Evolutionary conservation across 371 early-diverging fungal genomes (phyloP).

Genomic region (Circinella minor): DNA sequence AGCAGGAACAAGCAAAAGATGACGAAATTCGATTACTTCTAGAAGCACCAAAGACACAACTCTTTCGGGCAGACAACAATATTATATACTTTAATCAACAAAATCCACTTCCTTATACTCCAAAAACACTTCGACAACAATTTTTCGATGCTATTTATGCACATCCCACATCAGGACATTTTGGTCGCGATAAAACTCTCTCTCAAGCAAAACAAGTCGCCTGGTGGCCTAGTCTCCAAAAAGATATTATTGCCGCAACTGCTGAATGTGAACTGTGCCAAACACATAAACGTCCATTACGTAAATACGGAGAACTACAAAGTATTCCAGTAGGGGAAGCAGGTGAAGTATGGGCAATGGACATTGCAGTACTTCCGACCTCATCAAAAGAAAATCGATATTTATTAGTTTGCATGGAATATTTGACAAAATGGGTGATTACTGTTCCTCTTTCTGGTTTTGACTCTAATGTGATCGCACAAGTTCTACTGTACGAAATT

Average conservation of each 20-base stretch:
- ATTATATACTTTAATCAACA: background rate
- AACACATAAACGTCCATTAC: background rate
- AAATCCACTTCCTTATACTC: background rate
- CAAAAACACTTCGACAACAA: background rate
- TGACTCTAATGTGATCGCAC: background rate
- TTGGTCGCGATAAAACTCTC: background rate
- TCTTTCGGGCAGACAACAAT: background rate
- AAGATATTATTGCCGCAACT: background rate
- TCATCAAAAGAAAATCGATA: slow-evolving; percentile 19
- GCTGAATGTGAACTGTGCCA: background rate
- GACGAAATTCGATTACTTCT: background rate
- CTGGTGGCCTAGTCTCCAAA: background rate
- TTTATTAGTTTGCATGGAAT: slow-evolving; percentile 25
- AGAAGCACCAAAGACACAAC: background rate
- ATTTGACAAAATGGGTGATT: slow-evolving; percentile 24
- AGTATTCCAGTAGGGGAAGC: background rate
- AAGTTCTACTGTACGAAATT: slow-evolving; percentile 1
- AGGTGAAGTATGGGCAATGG: slow-evolving; percentile 28
- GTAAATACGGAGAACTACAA: background rate
- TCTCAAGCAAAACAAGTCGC: background rate
- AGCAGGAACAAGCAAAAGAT: background rate
- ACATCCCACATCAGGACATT: background rate
- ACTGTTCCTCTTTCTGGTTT: slow-evolving; percentile 14
- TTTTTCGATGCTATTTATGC: background rate
- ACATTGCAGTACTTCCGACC: slow-evolving; percentile 25